Conservation (phyloP, 2,329 filamentous ascomycete species). For the Diaporthe ampelina region DNA sequence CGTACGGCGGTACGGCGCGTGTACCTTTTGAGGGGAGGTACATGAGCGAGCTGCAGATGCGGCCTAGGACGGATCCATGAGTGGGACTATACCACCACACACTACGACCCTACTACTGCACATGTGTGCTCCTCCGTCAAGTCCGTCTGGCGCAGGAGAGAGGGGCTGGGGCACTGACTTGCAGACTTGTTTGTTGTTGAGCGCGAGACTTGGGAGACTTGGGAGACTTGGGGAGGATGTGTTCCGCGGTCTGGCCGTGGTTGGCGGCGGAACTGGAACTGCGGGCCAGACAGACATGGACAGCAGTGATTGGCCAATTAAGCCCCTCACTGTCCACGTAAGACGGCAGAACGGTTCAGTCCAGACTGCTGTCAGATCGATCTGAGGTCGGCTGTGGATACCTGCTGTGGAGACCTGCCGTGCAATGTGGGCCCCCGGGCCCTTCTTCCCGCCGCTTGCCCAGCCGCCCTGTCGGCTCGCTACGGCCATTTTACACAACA, state of each 20-base stretch:
- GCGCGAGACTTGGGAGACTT: too few relatives aligned
- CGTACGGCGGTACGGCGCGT: not conserved
- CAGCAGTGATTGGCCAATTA: conserved; percentile 4
- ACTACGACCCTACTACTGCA: conserved; percentile 8
- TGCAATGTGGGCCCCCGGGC: conserved; percentile 12
- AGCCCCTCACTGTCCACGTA: too few relatives aligned
- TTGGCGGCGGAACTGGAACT: conserved; percentile 9
- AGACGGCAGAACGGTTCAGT: too few relatives aligned
- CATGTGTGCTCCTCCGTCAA: not conserved
- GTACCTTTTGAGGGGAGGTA: conserved; percentile 38
- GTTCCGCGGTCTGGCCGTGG: too few relatives aligned
- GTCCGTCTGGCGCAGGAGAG: not conserved
- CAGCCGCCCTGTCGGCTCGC: conserved; percentile 29
- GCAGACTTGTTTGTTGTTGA: too few relatives aligned
- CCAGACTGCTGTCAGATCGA: too few relatives aligned
- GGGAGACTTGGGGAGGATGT: not conserved
- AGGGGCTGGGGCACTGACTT: too few relatives aligned
- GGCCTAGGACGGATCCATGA: not conserved
- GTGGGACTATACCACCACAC: not conserved
- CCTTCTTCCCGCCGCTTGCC: conserved; percentile 29
- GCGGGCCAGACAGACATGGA: too few relatives aligned
- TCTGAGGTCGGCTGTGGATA: too few relatives aligned
- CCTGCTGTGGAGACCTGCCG: too few relatives aligned
- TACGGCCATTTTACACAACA: conserved; percentile 1
- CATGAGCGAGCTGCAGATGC: conserved; percentile 26